Base-by-base conservation (phyloP, 345 rosid genomes). In the Gossypium ekmanianum region DNA sequence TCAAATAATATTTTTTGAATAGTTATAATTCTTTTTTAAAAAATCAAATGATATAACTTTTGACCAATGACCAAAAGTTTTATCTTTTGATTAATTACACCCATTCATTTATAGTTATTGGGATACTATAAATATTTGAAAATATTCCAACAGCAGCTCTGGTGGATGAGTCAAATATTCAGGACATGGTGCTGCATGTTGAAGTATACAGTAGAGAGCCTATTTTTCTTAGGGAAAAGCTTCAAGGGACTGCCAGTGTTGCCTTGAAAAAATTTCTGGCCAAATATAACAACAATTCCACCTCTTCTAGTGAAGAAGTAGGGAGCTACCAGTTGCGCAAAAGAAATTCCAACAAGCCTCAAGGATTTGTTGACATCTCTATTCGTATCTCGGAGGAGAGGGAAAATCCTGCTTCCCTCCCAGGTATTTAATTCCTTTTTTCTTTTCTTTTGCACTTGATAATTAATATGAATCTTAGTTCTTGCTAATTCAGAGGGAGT, bases 181-280 rank as follows among this genome's bases (percentile, higher is more conserved):
- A 86, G 39, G 88, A 87, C 50, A 77, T 67, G 78, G 78, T 80
- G 34, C 77, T 94, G 51, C 87, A 89, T n/a, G 84, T 91, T 7
- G 88, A 94, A 84, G 92, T 92, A 3, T 87, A 90, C 78, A 85
- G 97, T 65, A 87, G 98, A 75, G 97, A 92, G 67, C 97, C 97
- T 27, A 58, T 94, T 67, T 94, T 94, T 88, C 90, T 94, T 3
- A 81, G 91, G 72, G 94, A 92, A 81, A 88, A 74, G 81, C 90
- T 91, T 47, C 86, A 88, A 64, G 98, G 98, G 16, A 81, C 90
- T 44, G 94, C 90, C 63, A 88, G 86, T 43, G 78, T 94, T 66
- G 87, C 76, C 71, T 81, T 94, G 80, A 91, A 86, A 61, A 91
- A 94, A 83, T 92, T 90, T 72, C 71, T 92, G 59, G 79, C 74